A percentile compares a stretch with the other conserved stretches of the same genome.
Evolutionary conservation across 768 basidiomycete species (phyloP).

Genomic region (Chiua virens): DNA sequence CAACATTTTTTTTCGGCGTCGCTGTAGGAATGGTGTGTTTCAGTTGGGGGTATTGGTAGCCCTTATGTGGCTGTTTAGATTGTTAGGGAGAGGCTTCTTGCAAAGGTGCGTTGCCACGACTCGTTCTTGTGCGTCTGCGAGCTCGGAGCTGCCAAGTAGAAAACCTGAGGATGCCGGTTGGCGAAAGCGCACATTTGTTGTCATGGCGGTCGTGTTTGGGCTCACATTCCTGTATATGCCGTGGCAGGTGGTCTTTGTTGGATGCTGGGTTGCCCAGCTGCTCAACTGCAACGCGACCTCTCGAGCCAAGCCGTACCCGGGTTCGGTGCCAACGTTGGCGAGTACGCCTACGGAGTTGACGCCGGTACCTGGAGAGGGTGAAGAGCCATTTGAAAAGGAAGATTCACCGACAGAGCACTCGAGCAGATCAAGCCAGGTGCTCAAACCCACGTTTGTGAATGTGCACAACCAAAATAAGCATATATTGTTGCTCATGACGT

Average conservation of each 20-base stretch:
- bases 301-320: conserved; percentile 15
- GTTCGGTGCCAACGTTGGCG: conserved; percentile 26
- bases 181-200: conserved; percentile 50
- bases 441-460: conserved; percentile 10
- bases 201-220: conserved; percentile 58
- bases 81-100: conserved; percentile 9
- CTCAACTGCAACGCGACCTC: conserved; percentile 52
- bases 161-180: conserved; percentile 37
- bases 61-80: conserved; percentile 47
- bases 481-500: conserved; percentile 73
- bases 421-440: background rate
- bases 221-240: conserved; percentile 80
- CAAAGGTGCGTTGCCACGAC: conserved; percentile 11
- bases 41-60: conserved; percentile 53
- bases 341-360: conserved; percentile 27
- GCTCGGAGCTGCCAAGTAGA: conserved; percentile 8
- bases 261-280: conserved; percentile 79
- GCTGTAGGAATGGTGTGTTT: conserved; percentile 64
- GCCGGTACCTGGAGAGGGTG: conserved; percentile 12
- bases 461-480: conserved; percentile 56
- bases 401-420: conserved; percentile 3
- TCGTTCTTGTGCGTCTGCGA: background rate
- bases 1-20: conserved; percentile 55
- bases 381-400: conserved; percentile 7
- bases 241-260: conserved; percentile 89